These are phyloP conservation scores for Crithidia fasciculata DNA, from an alignment of 208 protist genomes.

Conservation along the genomic window DNA sequence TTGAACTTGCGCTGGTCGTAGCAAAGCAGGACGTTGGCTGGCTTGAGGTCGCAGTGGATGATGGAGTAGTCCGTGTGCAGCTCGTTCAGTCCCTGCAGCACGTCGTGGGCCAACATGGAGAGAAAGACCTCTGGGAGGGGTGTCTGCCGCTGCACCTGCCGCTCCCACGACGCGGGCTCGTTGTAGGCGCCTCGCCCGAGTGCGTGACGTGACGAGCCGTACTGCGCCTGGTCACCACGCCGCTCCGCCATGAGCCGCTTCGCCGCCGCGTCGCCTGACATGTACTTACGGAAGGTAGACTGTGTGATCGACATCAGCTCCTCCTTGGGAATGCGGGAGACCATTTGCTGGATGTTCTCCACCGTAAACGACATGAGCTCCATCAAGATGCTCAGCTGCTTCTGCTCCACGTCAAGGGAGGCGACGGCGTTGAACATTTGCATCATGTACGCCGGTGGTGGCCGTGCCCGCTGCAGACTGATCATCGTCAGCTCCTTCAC, in stretches of 20 bases:
- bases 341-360: slow-evolving; percentile 79
- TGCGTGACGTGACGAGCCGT: slow-evolving; percentile 60
- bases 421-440: slow-evolving; percentile 86
- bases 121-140: slow-evolving; percentile 99
- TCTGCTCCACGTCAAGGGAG: slow-evolving; percentile 49
- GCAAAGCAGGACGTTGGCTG: slow-evolving; percentile 94
- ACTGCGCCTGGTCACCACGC: slow-evolving; percentile 45
- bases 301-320: slow-evolving; percentile 78
- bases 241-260: slow-evolving; percentile 36
- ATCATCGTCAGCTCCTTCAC: slow-evolving; percentile 91
- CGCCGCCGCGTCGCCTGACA: slow-evolving; percentile 30
- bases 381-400: slow-evolving; percentile 82
- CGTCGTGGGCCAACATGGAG: slow-evolving; percentile 99
- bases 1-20: slow-evolving; percentile 80
- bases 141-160: slow-evolving; percentile 96
- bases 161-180: slow-evolving; percentile 73
- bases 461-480: slow-evolving; percentile 50
- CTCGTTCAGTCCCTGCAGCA: slow-evolving; percentile 79
- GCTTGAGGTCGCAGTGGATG: slow-evolving; percentile 97
- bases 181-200: slow-evolving; percentile 69
- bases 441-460: slow-evolving; percentile 70
- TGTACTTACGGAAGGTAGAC: slow-evolving; percentile 68
- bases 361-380: slow-evolving; percentile 88
- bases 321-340: slow-evolving; percentile 67
- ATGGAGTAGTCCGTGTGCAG: slow-evolving; percentile 88